phyloP scores from a whole-genome alignment of 2,329 filamentous ascomycete species.

The Simplicillium aogashimaense region DNA sequence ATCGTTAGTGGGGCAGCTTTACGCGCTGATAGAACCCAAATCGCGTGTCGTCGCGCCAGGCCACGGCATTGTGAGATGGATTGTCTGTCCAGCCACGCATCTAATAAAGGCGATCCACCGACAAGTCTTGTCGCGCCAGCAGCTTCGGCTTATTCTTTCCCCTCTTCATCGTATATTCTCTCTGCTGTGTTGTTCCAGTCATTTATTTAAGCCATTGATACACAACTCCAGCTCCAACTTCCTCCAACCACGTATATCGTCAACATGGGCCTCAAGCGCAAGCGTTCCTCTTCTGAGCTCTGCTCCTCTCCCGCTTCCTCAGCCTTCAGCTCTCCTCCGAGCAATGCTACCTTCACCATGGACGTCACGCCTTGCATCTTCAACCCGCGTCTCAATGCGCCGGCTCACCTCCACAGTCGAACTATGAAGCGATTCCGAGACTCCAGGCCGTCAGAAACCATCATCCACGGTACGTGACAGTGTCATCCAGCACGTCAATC shows the following conservation, averaged over 20 bases:
- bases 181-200: no score
- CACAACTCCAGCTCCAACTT: neutral
- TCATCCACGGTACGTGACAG: constrained; percentile 40
- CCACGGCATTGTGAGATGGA: no score
- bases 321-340: constrained; percentile 28
- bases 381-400: constrained; percentile 15
- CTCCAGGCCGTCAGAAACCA: constrained; percentile 43
- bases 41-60: no score
- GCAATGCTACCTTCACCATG: constrained; percentile 16
- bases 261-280: constrained; percentile 50
- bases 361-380: constrained; percentile 19
- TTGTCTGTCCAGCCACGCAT: no score
- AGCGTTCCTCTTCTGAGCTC: constrained; percentile 50
- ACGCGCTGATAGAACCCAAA: no score
- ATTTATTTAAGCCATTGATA: no score
- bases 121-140: no score
- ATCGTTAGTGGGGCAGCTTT: no score
- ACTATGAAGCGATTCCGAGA: constrained; percentile 54
- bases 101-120: no score
- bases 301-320: constrained; percentile 33
- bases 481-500: no score
- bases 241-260: constrained; percentile 3
- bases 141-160: no score
- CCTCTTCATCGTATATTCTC: no score
- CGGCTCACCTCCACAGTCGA: constrained; percentile 40